A percentile compares a stretch with the other conserved stretches of the same genome.
Conservation (phyloP, 148 eudicot species). For the Gaultheria prostrata region DNA sequence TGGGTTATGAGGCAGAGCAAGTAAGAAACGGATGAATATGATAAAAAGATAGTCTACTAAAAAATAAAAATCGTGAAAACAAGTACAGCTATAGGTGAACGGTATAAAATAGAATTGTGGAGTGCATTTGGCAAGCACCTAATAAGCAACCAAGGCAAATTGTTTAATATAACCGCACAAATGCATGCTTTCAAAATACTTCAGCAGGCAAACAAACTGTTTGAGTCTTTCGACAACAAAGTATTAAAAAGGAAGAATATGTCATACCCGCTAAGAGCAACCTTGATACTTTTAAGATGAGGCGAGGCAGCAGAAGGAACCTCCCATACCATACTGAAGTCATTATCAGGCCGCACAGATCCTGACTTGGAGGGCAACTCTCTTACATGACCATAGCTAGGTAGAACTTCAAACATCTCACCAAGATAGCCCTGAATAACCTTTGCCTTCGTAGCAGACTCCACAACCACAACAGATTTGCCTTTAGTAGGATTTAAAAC, state of each 20-base stretch:
- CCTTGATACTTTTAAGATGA: constrained; percentile 95
- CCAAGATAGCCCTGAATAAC: constrained; percentile 98
- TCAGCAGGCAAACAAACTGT: background rate
- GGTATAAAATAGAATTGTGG: background rate
- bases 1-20: constrained; percentile 42
- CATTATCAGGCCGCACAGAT: constrained; percentile 93
- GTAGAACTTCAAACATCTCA: constrained; percentile 86
- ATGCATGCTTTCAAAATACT: background rate
- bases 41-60: background rate
- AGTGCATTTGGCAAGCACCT: background rate
- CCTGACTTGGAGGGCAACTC: constrained; percentile 97
- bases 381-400: constrained; percentile 98
- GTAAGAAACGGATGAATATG: constrained; percentile 20
- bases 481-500: constrained; percentile 72
- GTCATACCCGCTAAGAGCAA: constrained; percentile 76
- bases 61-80: background rate
- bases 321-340: constrained; percentile 98
- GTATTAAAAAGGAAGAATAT: constrained; percentile 5
- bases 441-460: constrained; percentile 88
- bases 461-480: constrained; percentile 89
- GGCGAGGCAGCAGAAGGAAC: constrained; percentile 94
- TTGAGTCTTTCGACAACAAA: background rate
- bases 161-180: background rate
- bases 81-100: background rate
- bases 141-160: background rate